Percentiles rank a stretch among this genome's conserved stretches.
phyloP scores from a whole-genome alignment of 2,329 filamentous ascomycete species.

The Aureobasidium sp. region DNA sequence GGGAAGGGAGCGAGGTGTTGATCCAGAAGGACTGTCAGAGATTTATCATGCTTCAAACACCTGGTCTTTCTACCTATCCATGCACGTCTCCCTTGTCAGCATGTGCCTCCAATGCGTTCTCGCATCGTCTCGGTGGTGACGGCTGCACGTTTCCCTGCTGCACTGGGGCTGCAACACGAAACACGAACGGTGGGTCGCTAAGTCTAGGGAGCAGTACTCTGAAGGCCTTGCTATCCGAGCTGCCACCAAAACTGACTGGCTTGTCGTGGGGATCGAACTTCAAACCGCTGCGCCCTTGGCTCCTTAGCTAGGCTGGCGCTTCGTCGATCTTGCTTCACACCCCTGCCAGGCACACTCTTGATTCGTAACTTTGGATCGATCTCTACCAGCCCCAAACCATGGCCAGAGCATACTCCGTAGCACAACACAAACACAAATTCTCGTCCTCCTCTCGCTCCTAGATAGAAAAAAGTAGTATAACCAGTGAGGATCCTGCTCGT shows the following conservation, averaged over 20 bases:
- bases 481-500: background rate
- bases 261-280: background rate
- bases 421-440: background rate
- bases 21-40: background rate
- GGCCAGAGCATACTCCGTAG: background rate
- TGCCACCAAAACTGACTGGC: background rate
- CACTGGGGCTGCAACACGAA: background rate
- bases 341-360: constrained; percentile 6
- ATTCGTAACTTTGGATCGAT: background rate
- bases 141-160: constrained; percentile 5
- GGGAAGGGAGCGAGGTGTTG: background rate
- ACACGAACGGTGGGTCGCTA: background rate
- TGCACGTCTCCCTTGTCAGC: constrained; percentile 8
- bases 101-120: constrained; percentile 2
- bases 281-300: background rate
- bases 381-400: background rate
- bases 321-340: constrained; percentile 10
- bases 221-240: background rate
- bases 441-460: background rate
- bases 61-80: background rate
- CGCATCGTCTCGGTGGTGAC: background rate
- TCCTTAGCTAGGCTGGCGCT: background rate
- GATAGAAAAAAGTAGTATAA: background rate
- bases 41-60: constrained; percentile 9
- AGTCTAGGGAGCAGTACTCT: background rate